phyloP scores from a whole-genome alignment of 305 asterid species.

The Fraxinus albicans region DNA sequence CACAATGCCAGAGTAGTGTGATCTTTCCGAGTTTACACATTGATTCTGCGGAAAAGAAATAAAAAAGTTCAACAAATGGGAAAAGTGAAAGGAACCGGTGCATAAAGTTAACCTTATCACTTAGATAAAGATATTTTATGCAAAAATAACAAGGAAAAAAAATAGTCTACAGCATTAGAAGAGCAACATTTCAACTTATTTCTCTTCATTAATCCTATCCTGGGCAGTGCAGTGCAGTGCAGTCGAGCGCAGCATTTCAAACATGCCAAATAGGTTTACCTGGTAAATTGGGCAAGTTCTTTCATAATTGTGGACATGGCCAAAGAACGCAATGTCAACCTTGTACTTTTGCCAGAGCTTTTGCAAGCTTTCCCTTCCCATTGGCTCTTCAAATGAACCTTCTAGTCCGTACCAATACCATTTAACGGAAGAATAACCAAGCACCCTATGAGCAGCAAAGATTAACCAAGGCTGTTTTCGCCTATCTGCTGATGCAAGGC shows the following conservation, averaged over 20 bases:
- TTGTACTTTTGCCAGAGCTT: slow-evolving; percentile 89
- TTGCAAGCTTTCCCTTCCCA: slow-evolving; percentile 92
- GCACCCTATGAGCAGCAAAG: slow-evolving; percentile 76
- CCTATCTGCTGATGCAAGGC: slow-evolving; percentile 77
- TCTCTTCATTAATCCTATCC: not conserved
- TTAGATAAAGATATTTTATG: not conserved
- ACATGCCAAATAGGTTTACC: slow-evolving; percentile 33
- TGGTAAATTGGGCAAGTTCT: slow-evolving; percentile 80
- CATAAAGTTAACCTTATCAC: not conserved
- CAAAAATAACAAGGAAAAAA: not conserved
- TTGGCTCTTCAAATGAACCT: slow-evolving; percentile 88
- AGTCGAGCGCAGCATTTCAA: not conserved
- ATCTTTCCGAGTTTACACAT: slow-evolving; percentile 55
- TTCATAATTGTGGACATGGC: slow-evolving; percentile 87
- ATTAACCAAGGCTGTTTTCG: slow-evolving; percentile 82
- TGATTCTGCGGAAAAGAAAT: slow-evolving; percentile 41
- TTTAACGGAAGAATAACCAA: slow-evolving; percentile 75
- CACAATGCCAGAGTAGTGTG: slow-evolving; percentile 56
- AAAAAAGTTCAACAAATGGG: not conserved
- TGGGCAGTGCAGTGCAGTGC: not conserved
- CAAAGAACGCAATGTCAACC: slow-evolving; percentile 82
- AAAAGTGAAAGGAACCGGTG: not conserved
- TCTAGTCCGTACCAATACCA: slow-evolving; percentile 61
- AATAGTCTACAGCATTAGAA: not conserved
- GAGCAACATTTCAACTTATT: not conserved